These are phyloP conservation scores for Penicillium sp. DNA, from an alignment of 2,329 filamentous ascomycete genomes.

Conservation along the genomic window DNA sequence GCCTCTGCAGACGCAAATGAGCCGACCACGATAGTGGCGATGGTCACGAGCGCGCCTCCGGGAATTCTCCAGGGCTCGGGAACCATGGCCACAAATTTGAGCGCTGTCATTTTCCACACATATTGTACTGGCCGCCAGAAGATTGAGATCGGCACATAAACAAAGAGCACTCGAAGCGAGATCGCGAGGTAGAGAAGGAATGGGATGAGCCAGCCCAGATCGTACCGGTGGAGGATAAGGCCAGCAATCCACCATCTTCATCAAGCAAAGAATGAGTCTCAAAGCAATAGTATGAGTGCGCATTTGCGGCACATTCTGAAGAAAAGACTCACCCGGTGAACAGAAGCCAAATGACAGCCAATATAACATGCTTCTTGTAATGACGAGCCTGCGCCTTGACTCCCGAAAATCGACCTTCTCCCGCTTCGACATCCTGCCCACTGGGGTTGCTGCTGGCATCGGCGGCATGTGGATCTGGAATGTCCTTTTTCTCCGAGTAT, in stretches of 20 bases:
- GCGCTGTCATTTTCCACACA: conserved; percentile 69
- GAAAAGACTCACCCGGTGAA: conserved; percentile 57
- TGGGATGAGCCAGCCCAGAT: conserved; percentile 81
- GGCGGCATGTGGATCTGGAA: conserved; percentile 6
- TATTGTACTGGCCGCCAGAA: conserved; percentile 70
- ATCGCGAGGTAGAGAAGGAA: conserved; percentile 81
- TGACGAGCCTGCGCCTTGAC: conserved; percentile 23
- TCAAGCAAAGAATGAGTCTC: conserved; percentile 13
- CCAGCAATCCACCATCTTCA: conserved; percentile 76
- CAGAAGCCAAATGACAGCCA: conserved; percentile 54
- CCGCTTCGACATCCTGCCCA: conserved; percentile 15
- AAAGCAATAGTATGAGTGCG: not conserved
- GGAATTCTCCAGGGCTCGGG: conserved; percentile 70
- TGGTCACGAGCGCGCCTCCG: conserved; percentile 65
- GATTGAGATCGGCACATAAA: conserved; percentile 71
- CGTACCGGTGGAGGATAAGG: conserved; percentile 71
- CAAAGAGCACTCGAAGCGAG: conserved; percentile 73
- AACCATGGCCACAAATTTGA: conserved; percentile 63
- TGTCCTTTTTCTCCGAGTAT: conserved; percentile 8
- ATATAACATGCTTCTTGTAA: conserved; percentile 42
- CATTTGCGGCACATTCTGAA: conserved; percentile 8
- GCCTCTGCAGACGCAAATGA: conserved; percentile 74
- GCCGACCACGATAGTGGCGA: conserved; percentile 77
- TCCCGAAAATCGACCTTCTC: not conserved
- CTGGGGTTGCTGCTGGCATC: conserved; percentile 13